Conservation (phyloP, 1,139 yeast genomes). For the Sugiyamaella grinbergsii region DNA sequence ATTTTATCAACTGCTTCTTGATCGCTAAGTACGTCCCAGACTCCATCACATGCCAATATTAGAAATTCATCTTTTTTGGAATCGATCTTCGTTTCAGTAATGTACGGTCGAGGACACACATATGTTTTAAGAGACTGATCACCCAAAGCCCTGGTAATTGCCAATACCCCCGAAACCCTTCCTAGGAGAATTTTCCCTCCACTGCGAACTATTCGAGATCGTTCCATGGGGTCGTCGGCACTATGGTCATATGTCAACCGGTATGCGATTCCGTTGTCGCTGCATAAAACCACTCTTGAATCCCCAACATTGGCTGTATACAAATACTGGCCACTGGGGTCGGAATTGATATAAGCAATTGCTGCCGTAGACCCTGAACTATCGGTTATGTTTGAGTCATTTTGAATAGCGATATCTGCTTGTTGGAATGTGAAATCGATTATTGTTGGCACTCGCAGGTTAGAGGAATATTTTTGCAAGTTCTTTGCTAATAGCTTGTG, state of each 20-base stretch:
- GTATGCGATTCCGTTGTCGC: constrained; percentile 59
- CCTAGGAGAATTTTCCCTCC: constrained; percentile 77
- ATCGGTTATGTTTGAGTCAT: constrained; percentile 11
- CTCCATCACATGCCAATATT: constrained; percentile 88
- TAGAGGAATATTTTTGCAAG: constrained; percentile 12
- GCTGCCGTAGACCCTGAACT: constrained; percentile 33
- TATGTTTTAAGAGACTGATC: constrained; percentile 78
- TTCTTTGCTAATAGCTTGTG: constrained; percentile 46
- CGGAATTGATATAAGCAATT: constrained; percentile 26
- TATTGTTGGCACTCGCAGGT: constrained; percentile 19
- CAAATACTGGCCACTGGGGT: constrained; percentile 36
- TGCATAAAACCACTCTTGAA: constrained; percentile 67
- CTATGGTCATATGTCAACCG: constrained; percentile 81
- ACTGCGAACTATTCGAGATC: constrained; percentile 58
- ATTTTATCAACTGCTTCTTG: constrained; percentile 72
- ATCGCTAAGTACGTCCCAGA: constrained; percentile 88
- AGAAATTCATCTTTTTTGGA: constrained; percentile 63
- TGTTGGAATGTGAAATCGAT: constrained; percentile 32
- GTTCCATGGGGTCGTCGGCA: constrained; percentile 68
- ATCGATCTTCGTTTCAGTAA: constrained; percentile 49
- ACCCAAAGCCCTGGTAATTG: constrained; percentile 83
- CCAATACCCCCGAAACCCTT: constrained; percentile 81
- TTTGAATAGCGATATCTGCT: constrained; percentile 24
- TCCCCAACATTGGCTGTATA: constrained; percentile 92
- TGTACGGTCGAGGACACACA: constrained; percentile 77